Base-by-base conservation (phyloP, 805 yeast species). In the Nakazawaea wickerhamii region DNA sequence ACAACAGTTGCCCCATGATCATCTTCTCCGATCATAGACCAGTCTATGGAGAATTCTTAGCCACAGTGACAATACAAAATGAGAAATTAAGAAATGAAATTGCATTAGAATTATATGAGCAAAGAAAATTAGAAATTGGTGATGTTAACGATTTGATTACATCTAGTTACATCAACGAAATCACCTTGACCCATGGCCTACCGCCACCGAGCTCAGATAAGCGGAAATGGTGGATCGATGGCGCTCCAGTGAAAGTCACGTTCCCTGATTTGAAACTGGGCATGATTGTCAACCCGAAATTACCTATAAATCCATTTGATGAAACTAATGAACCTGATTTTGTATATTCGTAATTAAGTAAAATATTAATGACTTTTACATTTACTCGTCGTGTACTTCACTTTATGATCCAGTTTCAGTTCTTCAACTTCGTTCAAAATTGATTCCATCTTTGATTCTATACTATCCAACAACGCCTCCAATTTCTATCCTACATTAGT, bases 181-280 rank as follows among this genome's bases (percentile, higher is more conserved):
- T 55, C 17, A 41, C 49, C 17, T 45, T 55, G 30, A 60, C 57
- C 3, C 62, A 54, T 43, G 74, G 73, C 6, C 67, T 90, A 41
- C 96, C 97, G 4, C 86, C 96, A 1, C 99, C 99, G 13, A 83
- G 95, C 45, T 77, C 93, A 0, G 95, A 86, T 43, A 61, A 68
- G 11, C 65, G 72, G 18, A 86, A 87, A 59, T 93, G 99, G 99
- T 93, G 99, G 99, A 81, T 83, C 11, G 81, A 81, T 9, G 91
- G 93, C 0, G 70, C 73, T 45, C 74, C 81, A 10, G 89, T 90
- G 2, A 87, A 82, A 55, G 83, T 91, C 2, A 57, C 58, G 7
- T 68, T 84, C 15, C 61, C 65, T 4, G 73, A 73, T 32, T 54
- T 79, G 26, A 61, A 57, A 7, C 61, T 65, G 4, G 74, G 74